These are phyloP conservation scores for Umbelopsis isabellina DNA, from an alignment of 192 early-diverging fungal genomes.

Conservation along the genomic window DNA sequence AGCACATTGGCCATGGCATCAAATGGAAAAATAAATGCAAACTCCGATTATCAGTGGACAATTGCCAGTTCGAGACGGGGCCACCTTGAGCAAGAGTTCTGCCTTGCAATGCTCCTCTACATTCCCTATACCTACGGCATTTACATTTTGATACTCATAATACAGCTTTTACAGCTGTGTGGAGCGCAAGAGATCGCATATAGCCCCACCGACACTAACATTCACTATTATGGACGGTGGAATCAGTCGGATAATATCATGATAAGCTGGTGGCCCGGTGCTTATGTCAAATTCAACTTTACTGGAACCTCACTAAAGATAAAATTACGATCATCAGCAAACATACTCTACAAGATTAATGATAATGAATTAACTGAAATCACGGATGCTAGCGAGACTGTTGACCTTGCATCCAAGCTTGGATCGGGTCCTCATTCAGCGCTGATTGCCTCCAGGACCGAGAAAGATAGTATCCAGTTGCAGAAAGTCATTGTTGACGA, in stretches of 20 bases:
- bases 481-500: slow-evolving; percentile 22
- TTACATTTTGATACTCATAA: neutral
- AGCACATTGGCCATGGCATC: too few species aligned
- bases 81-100: neutral
- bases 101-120: slow-evolving; percentile 6
- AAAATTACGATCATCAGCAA: slow-evolving; percentile 6
- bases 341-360: slow-evolving; percentile 15
- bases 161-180: neutral
- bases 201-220: slow-evolving; percentile 12
- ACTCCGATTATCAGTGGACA: slow-evolving; percentile 4
- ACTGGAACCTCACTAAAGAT: slow-evolving; percentile 7
- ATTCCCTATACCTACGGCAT: neutral
- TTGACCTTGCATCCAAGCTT: neutral
- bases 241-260: slow-evolving; percentile 20
- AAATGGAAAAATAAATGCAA: too few species aligned
- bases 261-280: slow-evolving; percentile 35
- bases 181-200: neutral
- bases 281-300: slow-evolving; percentile 27
- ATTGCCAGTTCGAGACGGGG: neutral
- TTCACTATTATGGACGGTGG: slow-evolving; percentile 35
- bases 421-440: neutral
- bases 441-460: slow-evolving; percentile 12
- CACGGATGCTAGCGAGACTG: neutral
- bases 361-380: neutral
- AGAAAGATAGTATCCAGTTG: slow-evolving; percentile 15